These are phyloP conservation scores for Phaeotremella fagi DNA, from an alignment of 768 basidiomycete species.

Conservation along the genomic window DNA sequence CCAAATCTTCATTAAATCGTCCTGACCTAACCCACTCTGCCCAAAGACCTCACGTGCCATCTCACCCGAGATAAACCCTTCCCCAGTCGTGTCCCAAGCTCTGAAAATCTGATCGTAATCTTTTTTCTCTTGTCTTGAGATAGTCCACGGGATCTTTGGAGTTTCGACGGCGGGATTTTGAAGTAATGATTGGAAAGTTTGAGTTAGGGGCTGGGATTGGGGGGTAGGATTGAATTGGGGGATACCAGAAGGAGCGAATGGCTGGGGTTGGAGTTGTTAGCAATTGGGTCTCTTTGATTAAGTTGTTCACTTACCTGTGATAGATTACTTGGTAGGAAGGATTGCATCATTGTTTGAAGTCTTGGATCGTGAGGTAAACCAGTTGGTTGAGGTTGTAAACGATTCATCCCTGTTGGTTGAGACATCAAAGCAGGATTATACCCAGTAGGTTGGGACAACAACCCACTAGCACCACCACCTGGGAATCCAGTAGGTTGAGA, in stretches of 20 bases:
- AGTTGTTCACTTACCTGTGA: constrained; percentile 30
- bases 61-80: constrained; percentile 79
- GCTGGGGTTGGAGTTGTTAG: constrained; percentile 22
- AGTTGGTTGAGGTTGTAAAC: constrained; percentile 40
- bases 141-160: constrained; percentile 73
- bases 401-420: constrained; percentile 13
- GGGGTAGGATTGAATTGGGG: constrained; percentile 56
- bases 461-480: no score
- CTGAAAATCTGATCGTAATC: constrained; percentile 94
- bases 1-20: constrained; percentile 92
- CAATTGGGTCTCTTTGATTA: neutral
- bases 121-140: constrained; percentile 88
- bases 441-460: constrained; percentile 16
- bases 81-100: constrained; percentile 75
- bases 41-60: constrained; percentile 90
- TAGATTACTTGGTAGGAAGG: constrained; percentile 70
- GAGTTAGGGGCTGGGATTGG: constrained; percentile 63
- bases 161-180: constrained; percentile 64
- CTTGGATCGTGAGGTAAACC: constrained; percentile 58
- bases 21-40: constrained; percentile 78
- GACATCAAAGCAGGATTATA: constrained; percentile 18
- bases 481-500: constrained; percentile 32
- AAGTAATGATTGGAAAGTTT: constrained; percentile 83
- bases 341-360: constrained; percentile 79
- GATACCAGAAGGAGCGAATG: constrained; percentile 49